These are phyloP conservation scores for Kappamyces sp. DNA, from an alignment of 192 early-diverging fungal species.

Conservation along the genomic window DNA sequence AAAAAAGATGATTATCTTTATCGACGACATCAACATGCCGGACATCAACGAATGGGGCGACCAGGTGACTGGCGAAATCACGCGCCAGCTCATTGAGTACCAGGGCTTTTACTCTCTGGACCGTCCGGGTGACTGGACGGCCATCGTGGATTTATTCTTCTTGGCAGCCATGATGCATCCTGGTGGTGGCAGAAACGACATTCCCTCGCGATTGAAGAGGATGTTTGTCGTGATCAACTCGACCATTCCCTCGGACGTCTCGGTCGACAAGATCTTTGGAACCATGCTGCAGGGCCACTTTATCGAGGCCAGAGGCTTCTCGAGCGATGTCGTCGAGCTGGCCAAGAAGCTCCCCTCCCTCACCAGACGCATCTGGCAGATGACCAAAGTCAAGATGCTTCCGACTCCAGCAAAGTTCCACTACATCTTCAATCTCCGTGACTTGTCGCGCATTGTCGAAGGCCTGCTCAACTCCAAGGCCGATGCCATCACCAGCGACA, in stretches of 20 bases:
- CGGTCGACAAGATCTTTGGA: conserved; percentile 59
- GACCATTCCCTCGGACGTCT: conserved; percentile 58
- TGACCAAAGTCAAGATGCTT: conserved; percentile 61
- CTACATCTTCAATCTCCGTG: conserved; percentile 62
- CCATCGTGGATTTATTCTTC: conserved; percentile 55
- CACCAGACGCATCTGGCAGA: conserved; percentile 54
- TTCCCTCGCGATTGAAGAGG: conserved; percentile 53
- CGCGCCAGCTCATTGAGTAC: conserved; percentile 57
- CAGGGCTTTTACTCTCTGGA: conserved; percentile 62
- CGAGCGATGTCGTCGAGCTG: conserved; percentile 43
- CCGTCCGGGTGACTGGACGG: conserved; percentile 62
- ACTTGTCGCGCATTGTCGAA: conserved; percentile 53
- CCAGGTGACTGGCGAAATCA: conserved; percentile 57
- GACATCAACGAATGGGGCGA: conserved; percentile 68
- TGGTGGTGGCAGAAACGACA: conserved; percentile 60
- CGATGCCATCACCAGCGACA: conserved; percentile 43
- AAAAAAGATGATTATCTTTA: conserved; percentile 60
- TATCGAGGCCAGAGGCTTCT: conserved; percentile 43
- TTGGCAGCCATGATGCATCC: conserved; percentile 64
- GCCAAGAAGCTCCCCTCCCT: conserved; percentile 37
- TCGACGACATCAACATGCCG: conserved; percentile 65
- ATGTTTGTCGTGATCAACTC: conserved; percentile 56
- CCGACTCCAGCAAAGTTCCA: conserved; percentile 65
- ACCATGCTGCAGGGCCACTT: conserved; percentile 63
- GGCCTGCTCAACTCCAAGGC: conserved; percentile 53